Evolutionary conservation across 2,329 filamentous ascomycete genomes (phyloP).

Genomic region (Cadophora gregata): DNA sequence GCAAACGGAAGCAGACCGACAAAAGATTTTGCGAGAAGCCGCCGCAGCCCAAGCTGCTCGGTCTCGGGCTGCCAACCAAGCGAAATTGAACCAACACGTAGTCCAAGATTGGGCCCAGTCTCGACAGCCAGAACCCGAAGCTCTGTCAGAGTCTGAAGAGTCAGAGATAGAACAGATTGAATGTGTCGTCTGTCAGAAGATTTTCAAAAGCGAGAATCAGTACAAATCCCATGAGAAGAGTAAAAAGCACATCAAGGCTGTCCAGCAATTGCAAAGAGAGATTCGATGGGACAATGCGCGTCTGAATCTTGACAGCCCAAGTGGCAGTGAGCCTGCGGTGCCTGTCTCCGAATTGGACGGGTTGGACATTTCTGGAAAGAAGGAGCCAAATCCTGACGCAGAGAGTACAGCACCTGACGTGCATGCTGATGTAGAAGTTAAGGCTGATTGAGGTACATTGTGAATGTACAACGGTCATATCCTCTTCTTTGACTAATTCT

Average conservation of each 20-base stretch:
- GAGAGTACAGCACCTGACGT: not conserved
- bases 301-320: slow-evolving; percentile 53
- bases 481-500: not conserved
- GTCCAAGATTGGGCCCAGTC: slow-evolving; percentile 80
- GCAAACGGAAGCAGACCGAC: slow-evolving; percentile 80
- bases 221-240: slow-evolving; percentile 92
- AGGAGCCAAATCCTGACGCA: not conserved
- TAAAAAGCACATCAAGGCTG: slow-evolving; percentile 91
- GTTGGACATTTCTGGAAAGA: slow-evolving; percentile 25
- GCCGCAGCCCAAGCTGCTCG: slow-evolving; percentile 84
- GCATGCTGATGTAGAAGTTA: not conserved
- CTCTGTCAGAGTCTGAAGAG: slow-evolving; percentile 59
- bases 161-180: slow-evolving; percentile 65
- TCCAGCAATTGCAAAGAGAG: slow-evolving; percentile 78
- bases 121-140: slow-evolving; percentile 55
- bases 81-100: slow-evolving; percentile 68
- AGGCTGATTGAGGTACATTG: not conserved
- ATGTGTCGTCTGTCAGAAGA: slow-evolving; percentile 79
- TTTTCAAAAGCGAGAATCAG: slow-evolving; percentile 91
- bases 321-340: slow-evolving; percentile 10
- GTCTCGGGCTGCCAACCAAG: slow-evolving; percentile 80
- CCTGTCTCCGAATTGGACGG: slow-evolving; percentile 36
- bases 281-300: slow-evolving; percentile 82
- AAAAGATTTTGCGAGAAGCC: slow-evolving; percentile 77
- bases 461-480: not conserved